Percentiles rank a stretch among this genome's conserved stretches.
Conservation (phyloP, 2,329 filamentous ascomycete genomes). For the Drechslerella coelobrocha region DNA sequence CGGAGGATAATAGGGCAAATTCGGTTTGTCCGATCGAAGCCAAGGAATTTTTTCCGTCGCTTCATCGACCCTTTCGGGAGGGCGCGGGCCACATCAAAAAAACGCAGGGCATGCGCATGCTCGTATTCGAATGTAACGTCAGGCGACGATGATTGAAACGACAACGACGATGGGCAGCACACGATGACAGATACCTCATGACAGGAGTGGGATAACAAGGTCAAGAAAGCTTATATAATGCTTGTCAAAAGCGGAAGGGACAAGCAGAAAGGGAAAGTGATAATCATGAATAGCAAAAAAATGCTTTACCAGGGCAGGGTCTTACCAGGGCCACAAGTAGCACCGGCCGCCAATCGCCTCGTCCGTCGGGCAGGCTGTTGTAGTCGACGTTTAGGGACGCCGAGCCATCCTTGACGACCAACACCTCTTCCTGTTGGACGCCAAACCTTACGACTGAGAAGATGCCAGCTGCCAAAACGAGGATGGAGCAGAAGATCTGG, state of each 20-base stretch:
- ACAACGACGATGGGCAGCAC: background rate
- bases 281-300: constrained; percentile 6
- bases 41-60: background rate
- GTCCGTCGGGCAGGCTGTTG: constrained; percentile 43
- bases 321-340: constrained; percentile 43
- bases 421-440: constrained; percentile 42
- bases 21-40: constrained; percentile 10
- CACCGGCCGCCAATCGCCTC: constrained; percentile 49
- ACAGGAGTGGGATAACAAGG: constrained; percentile 7
- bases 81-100: too few relatives aligned
- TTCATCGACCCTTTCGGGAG: background rate
- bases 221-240: background rate
- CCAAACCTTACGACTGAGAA: constrained; percentile 50
- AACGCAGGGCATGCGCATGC: too few relatives aligned
- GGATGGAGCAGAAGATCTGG: constrained; percentile 47
- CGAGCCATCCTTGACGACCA: constrained; percentile 37
- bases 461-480: constrained; percentile 47
- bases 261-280: background rate
- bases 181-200: background rate
- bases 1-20: constrained; percentile 5
- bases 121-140: too few relatives aligned
- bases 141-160: background rate
- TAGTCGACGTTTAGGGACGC: constrained; percentile 38
- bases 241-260: background rate
- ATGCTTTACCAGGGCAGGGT: background rate